Evolutionary conservation across 2,329 filamentous ascomycete genomes (phyloP).

Genomic region (Aspergillus novofumigatus): DNA sequence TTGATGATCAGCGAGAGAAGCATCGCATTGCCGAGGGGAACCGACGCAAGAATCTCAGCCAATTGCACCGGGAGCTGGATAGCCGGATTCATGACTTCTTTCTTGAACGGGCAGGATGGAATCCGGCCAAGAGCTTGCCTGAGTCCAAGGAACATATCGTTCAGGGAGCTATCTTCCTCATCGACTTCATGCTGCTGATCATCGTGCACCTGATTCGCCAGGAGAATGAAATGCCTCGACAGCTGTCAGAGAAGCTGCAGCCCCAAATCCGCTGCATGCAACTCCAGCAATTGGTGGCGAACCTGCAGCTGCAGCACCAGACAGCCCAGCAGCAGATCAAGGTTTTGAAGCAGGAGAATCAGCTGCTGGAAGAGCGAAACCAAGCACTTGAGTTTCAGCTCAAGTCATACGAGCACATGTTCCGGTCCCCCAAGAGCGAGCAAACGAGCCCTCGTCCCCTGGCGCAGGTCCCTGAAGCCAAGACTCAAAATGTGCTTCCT

Average conservation of each 20-base stretch:
- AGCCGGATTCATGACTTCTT: conserved; percentile 37
- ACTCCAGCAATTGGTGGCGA: conserved; percentile 31
- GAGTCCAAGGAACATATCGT: conserved; percentile 42
- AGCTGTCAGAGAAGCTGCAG: conserved; percentile 37
- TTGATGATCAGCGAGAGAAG: conserved; percentile 38
- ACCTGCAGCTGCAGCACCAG: conserved; percentile 36
- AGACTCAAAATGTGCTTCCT: conserved; percentile 32
- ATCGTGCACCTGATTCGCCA: conserved; percentile 34
- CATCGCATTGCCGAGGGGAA: conserved; percentile 40
- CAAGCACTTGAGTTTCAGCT: conserved; percentile 35
- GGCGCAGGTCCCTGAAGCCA: conserved; percentile 23
- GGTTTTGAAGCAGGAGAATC: conserved; percentile 32
- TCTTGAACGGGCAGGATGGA: conserved; percentile 38
- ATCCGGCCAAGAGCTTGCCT: conserved; percentile 35
- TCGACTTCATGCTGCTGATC: conserved; percentile 37
- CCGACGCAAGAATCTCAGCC: conserved; percentile 38
- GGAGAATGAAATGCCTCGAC: conserved; percentile 31
- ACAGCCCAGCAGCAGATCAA: conserved; percentile 31
- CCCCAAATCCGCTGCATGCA: conserved; percentile 38
- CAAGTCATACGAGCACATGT: conserved; percentile 37
- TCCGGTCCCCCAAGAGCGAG: conserved; percentile 34
- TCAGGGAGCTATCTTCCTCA: conserved; percentile 34
- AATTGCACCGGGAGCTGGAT: conserved; percentile 36
- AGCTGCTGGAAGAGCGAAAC: conserved; percentile 32
- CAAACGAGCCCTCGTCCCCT: conserved; percentile 23